phyloP scores from a whole-genome alignment of 768 basidiomycete species.

The Guyanaporus albipodus region DNA sequence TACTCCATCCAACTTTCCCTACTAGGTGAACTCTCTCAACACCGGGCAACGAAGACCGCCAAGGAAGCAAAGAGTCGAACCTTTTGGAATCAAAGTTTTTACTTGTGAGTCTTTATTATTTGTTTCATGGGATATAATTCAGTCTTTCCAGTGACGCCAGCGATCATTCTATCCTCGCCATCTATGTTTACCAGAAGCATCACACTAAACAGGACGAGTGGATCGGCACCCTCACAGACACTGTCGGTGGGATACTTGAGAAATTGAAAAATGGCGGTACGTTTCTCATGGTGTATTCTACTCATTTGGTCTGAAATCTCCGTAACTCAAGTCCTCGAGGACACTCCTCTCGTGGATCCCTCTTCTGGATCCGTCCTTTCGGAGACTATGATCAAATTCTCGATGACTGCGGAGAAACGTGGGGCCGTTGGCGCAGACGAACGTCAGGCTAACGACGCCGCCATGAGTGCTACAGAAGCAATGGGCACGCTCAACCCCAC shows the following conservation, averaged over 20 bases:
- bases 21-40: conserved; percentile 2
- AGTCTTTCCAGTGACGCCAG: conserved; percentile 11
- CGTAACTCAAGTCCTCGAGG: conserved; percentile 22
- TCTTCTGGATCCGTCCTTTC: neutral
- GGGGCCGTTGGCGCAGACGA: conserved; percentile 2
- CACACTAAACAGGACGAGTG: conserved; percentile 4
- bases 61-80: conserved; percentile 9
- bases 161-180: conserved; percentile 10
- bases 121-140: neutral
- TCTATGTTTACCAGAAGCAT: conserved; percentile 11
- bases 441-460: conserved; percentile 14
- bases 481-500: neutral
- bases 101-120: conserved; percentile 11
- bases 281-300: neutral
- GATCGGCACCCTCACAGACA: conserved; percentile 10
- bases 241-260: conserved; percentile 7
- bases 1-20: conserved; percentile 13
- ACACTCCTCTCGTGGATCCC: conserved; percentile 1
- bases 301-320: neutral
- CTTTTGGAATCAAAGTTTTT: conserved; percentile 13
- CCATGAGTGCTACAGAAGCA: conserved; percentile 3
- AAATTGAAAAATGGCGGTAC: conserved; percentile 14
- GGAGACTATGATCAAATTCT: conserved; percentile 13
- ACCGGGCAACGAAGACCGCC: conserved; percentile 13
- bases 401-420: neutral